Evolutionary conservation across 805 yeast genomes (phyloP).

Genomic region (Yamadazyma takamatsuzukensis): DNA sequence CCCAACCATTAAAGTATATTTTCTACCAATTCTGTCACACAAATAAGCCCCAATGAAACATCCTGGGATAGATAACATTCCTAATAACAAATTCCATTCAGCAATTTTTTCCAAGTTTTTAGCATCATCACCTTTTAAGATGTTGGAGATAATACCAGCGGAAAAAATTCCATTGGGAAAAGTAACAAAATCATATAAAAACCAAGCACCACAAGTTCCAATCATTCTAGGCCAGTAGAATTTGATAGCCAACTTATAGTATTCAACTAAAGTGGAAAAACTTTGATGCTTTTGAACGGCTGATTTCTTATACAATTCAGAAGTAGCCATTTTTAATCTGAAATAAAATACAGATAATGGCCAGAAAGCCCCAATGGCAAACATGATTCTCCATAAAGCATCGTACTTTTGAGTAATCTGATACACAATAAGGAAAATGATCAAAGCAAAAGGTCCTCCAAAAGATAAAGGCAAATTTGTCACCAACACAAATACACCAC

Average conservation of each 20-base stretch:
- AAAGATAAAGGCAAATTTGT: constrained; percentile 71
- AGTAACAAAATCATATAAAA: constrained; percentile 74
- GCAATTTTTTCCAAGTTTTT: constrained; percentile 52
- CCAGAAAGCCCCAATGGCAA: constrained; percentile 63
- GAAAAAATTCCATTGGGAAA: constrained; percentile 77
- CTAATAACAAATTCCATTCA: constrained; percentile 71
- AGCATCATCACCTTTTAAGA: constrained; percentile 30
- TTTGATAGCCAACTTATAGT: constrained; percentile 49
- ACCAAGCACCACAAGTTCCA: constrained; percentile 77
- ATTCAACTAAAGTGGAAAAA: no score
- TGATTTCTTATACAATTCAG: constrained; percentile 58
- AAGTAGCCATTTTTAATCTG: constrained; percentile 65
- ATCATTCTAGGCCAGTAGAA: constrained; percentile 66
- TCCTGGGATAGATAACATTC: constrained; percentile 69
- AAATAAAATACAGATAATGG: constrained; percentile 71
- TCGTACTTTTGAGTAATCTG: constrained; percentile 48
- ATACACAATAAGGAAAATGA: constrained; percentile 64
- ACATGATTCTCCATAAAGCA: constrained; percentile 68
- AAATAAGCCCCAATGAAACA: constrained; percentile 64
- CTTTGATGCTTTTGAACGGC: constrained; percentile 55
- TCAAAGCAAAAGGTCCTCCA: constrained; percentile 77
- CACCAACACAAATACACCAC: constrained; percentile 60
- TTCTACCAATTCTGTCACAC: constrained; percentile 65
- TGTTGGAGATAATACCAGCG: constrained; percentile 52
- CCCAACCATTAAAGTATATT: constrained; percentile 67